Evolutionary conservation across 2,329 filamentous ascomycete genomes (phyloP), one percentile per base, ranked within the genome.

Genomic region (Beauveria asiatica): DNA sequence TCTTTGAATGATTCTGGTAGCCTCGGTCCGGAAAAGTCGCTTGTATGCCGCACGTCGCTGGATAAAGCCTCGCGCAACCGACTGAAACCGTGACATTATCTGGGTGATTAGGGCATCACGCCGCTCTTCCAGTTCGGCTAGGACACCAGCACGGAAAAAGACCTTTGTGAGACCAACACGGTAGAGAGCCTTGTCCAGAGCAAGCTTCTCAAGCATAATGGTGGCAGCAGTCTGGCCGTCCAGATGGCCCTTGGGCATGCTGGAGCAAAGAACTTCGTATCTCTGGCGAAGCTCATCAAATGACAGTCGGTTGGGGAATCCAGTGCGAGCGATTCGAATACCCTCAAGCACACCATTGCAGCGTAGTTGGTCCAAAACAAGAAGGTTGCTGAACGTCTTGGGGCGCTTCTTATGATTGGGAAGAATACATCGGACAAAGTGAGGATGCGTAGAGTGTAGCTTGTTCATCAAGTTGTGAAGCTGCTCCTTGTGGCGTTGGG

Each of bases 261-360:
- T 86, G 33, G 82, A 82, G 70, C 93, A 97, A 7, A 99, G 83
- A 7, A 99, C 93, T 71, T 97, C 94, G 72, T 99, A 99, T 64
- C 94, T 87, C 68, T 95, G 90, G 58, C 94, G 86, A 75, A 99
- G 99, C 70, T 99, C 95, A 3, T 89, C 83, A 71, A 99, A 99
- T 0, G 90, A 83, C 37, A 99, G 80, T 66, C 94, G 83, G 70
- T 99, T 99, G 55, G 94, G 94, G 72, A 99, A 99, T 25, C 94
- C 94, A 5, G 95, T 99, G 50, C 94, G 86, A 25, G 94, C 94
- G 73, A 99, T 99, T 63, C 94, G 85, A 69, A 99, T 99, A 63
- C 94, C 94, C 75, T 99, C 94, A n/a, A 99, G 80, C 3, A 99
- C 94, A 88, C 94, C 94, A 71, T 99, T 99, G 76, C 94, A 99